Evolutionary conservation across 768 basidiomycete genomes (phyloP), one percentile per base, ranked within the genome.

Genomic region (Suillus brevipes): DNA sequence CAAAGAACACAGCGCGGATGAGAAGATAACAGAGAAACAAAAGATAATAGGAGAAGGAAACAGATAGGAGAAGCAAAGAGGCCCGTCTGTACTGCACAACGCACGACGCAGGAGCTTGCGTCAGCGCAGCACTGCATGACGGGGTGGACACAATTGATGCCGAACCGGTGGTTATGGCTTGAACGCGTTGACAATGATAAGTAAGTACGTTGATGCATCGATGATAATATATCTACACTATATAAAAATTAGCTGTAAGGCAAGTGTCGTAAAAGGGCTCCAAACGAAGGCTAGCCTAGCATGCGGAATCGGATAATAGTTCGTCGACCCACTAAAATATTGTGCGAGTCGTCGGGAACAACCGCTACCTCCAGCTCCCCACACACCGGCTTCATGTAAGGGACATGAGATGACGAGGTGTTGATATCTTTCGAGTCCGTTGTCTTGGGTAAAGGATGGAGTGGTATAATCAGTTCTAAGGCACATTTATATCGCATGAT

Each of bases 361-460:
- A 85, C 75, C 13, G 80, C 78, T 28, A 87, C 76, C 68, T 87
- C 85, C 43, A 88, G 71, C 71, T 88, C 85, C n/a, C 85, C 87
- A 28, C 78, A 74, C 78, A 87, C 81, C 38, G 67, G 69, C 70
- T 82, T 82, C 62, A 65, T 61, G 45, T 76, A 63, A 37, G 73
- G 73, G 9, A 72, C 64, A 14, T 61, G n/a, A 0, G 65, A 31
- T 10, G 50, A 6, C 8, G 38, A 50, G 16, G 8, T 7, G 38
- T 14, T 9, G 4, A 25, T 36, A 28, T 62, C 36, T 13, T 37
- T 49, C 37, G 37, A 28, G 36, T 36, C 12, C 25, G 13, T 25
- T n/a, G 10, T n/a, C 25, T 38, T 38, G 31, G 42, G 43, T 56
- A 67, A 52, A 10, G 73, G 73, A 13, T 49, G 63, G 1, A 73